Percentiles rank a stretch among this genome's conserved stretches.
These are phyloP conservation scores for Crithidia sp. DNA, from an alignment of 208 protist genomes.

Conservation along the genomic window DNA sequence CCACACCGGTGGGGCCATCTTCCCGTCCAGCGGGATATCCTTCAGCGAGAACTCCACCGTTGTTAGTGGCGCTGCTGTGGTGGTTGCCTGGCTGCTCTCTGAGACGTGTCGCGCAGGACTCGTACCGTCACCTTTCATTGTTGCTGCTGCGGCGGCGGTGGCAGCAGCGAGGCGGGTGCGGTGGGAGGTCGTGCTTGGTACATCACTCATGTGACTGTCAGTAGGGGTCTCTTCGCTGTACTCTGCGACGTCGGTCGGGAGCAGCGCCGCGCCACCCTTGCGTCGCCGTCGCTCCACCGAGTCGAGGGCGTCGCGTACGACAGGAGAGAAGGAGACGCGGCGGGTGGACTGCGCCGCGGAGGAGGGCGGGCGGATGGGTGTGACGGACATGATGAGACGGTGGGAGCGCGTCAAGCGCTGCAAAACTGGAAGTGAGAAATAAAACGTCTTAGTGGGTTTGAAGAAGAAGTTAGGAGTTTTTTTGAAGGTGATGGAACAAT, in stretches of 20 bases:
- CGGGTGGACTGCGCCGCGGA: background rate
- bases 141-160: background rate
- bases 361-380: slow-evolving; percentile 1
- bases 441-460: background rate
- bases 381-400: background rate
- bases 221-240: background rate
- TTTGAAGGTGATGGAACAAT: background rate
- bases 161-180: background rate
- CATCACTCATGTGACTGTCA: background rate
- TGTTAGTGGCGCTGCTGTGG: background rate
- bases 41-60: slow-evolving; percentile 21
- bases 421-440: background rate
- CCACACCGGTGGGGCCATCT: slow-evolving; percentile 21
- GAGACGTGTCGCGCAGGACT: too few species aligned
- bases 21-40: slow-evolving; percentile 12
- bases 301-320: background rate
- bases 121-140: too few species aligned
- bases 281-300: background rate
- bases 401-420: too few species aligned
- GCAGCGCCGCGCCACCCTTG: too few species aligned
- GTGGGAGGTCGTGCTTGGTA: slow-evolving; percentile 4
- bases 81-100: background rate
- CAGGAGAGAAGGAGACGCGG: slow-evolving; percentile 3
- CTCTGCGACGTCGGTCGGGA: background rate
- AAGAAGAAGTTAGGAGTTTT: background rate